Base-by-base conservation (phyloP, 1,139 yeast genomes). In the Diutina rugosa region DNA sequence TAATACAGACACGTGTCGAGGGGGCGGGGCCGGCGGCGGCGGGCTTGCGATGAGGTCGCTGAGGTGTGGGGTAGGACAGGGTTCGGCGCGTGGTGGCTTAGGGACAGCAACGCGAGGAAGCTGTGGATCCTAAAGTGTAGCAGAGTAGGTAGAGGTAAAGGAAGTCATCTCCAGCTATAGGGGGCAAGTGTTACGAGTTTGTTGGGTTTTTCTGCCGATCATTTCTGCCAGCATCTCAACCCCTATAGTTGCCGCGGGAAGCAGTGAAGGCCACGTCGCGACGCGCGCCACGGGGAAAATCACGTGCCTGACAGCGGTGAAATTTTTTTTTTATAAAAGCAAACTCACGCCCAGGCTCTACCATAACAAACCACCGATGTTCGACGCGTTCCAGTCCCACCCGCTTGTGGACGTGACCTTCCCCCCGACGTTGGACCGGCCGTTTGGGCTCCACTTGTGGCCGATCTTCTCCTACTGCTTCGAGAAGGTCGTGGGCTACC, bases 391-490 rank as follows among this genome's bases (percentile, higher is more conserved):
- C 18, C 16, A 21, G 38, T 4, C 38, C 41, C 53, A 49, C 53
- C 53, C 41, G 9, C 44, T 49, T 16, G 53, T 49, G 53, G 53
- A 49, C 28, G 44, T 49, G 28, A 49, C 53, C 28, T 49, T 49
- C 53, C 53, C 53, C n/a, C 53, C 53, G 9, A 49, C 53, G 26
- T 9, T 90, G 57, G 87, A 87, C 56, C 79, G 89, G 60, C 98
- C 98, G 18, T 93, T 91, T 70, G 99, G 99, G 55, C 61, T 93
- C 56, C 80, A 87, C 65, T 76, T 93, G 61, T 93, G 97, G 97
- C 95, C 96, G 38, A 72, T 91, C 59, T 90, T 93, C 70, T 82
- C 85, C 65, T 73, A 72, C 61, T 72, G 73, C 32, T 84, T 84
- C 64, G 80, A 77, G 59, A 58, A 66, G 56, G 65, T 78, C 44